Base-by-base conservation (phyloP, 2,329 filamentous ascomycete species). In the Colletotrichum theobromicola region DNA sequence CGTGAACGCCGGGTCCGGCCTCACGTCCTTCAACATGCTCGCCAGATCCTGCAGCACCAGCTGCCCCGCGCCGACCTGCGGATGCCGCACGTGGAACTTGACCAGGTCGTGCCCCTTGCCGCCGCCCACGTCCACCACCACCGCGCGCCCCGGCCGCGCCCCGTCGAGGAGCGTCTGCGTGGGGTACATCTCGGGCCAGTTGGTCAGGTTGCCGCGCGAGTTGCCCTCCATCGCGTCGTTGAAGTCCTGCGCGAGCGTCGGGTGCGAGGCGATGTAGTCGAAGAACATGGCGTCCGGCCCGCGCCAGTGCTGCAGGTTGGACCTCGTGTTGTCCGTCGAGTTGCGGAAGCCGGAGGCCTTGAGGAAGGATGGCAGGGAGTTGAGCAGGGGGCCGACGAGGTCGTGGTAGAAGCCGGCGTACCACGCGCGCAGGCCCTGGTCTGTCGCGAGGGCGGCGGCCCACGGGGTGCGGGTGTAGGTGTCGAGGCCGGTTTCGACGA, bases 201-300 rank as follows among this genome's bases (percentile, higher is more conserved):
- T 75, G 5, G 81, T 83, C 32, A 84, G 78, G 67, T 84, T 85
- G 75, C 83, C 81, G 62, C 80, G 81, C 26, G 82, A 83, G 67
- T 85, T 83, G 68, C 82, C 83, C 69, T 83, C 79, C 83, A 85
- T 85, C 3, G 81, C 80, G 67, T 82, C 79, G 53, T 81, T 81
- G 73, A 85, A 84, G 55, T 82, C 78, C 5, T 77, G 71, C 1
- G 79, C 79, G n/a, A 82, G 79, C 5, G 68, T 63, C 4, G 81
- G 78, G 30, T 84, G 76, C 7, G 78, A 72, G 50, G 76, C 78
- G n/a, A 85, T 72, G 21, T 81, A 80, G 16, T 81, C 68, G 72
- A 84, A 85, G 50, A 84, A 75, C 15, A 77, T 82, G 37, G 77
- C 74, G 10, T 77, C 75, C 2, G 79, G 57, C 2, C 78, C 79